phyloP scores from a whole-genome alignment of 1,139 yeast species.

The Yamadazyma jaroonii region DNA sequence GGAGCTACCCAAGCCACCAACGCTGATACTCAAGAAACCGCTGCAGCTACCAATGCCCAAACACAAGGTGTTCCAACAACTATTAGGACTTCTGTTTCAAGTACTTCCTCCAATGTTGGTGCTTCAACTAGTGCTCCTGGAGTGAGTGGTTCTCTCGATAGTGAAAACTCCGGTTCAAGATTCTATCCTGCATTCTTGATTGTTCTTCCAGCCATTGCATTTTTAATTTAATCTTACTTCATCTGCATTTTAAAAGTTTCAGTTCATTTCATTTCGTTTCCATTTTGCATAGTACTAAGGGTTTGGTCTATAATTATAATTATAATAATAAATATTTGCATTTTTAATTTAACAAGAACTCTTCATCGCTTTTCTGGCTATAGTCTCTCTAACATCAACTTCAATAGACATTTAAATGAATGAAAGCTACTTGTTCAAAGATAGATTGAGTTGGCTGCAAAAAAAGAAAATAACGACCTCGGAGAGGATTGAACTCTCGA shows the following conservation, averaged over 20 bases:
- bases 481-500: slow-evolving; percentile 48
- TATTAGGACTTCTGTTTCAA: not conserved
- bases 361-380: too few species aligned
- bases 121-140: not conserved
- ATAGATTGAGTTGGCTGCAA: too few species aligned
- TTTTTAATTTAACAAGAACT: not conserved
- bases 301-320: slow-evolving; percentile 1
- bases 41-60: slow-evolving; percentile 1
- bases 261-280: slow-evolving; percentile 2
- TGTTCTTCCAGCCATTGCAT: slow-evolving; percentile 5
- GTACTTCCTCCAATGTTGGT: not conserved
- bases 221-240: slow-evolving; percentile 2
- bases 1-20: slow-evolving; percentile 1
- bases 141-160: slow-evolving; percentile 6
- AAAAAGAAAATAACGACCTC: slow-evolving; percentile 27
- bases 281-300: slow-evolving; percentile 2
- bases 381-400: too few species aligned
- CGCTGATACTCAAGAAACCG: not conserved
- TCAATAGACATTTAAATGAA: too few species aligned
- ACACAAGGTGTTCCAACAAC: slow-evolving; percentile 3
- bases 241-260: not conserved
- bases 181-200: slow-evolving; percentile 2
- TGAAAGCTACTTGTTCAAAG: too few species aligned
- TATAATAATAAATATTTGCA: not conserved
- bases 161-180: not conserved